A percentile compares a stretch with the other conserved stretches of the same genome.
Evolutionary conservation across 352 stramenopile species (phyloP).

Genomic region (Phytophthora boehmeriae): DNA sequence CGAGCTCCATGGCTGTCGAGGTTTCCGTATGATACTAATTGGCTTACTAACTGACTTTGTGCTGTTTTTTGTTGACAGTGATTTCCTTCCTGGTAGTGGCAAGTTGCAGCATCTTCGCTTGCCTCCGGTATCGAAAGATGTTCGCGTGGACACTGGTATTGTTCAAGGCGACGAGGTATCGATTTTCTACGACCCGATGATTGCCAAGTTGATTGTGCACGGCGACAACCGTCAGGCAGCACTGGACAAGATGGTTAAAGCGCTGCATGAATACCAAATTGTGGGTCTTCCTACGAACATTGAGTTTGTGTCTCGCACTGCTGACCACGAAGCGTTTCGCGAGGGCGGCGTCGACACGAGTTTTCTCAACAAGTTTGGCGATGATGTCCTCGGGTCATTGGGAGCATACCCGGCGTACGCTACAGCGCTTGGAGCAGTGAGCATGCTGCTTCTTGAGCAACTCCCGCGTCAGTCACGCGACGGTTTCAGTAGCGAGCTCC

Average conservation of each 20-base stretch:
- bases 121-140: slow-evolving; percentile 64
- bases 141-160: slow-evolving; percentile 92
- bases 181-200: slow-evolving; percentile 96
- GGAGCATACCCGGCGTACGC: slow-evolving; percentile 57
- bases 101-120: slow-evolving; percentile 83
- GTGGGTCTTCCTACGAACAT: slow-evolving; percentile 95
- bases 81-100: slow-evolving; percentile 93
- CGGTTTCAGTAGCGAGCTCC: slow-evolving; percentile 45
- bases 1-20: slow-evolving; percentile 1
- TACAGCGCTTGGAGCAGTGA: slow-evolving; percentile 77
- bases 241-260: slow-evolving; percentile 81
- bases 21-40: neutral
- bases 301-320: slow-evolving; percentile 92
- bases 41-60: too few relatives aligned
- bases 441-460: slow-evolving; percentile 77
- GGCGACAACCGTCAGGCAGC: slow-evolving; percentile 83
- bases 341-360: slow-evolving; percentile 92
- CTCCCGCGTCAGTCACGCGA: slow-evolving; percentile 34
- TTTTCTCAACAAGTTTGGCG: slow-evolving; percentile 92
- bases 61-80: slow-evolving; percentile 35
- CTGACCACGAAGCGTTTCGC: slow-evolving; percentile 87
- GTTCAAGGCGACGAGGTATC: slow-evolving; percentile 89
- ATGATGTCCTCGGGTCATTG: slow-evolving; percentile 78
- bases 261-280: slow-evolving; percentile 92
- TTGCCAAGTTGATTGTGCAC: slow-evolving; percentile 94